Conservation (phyloP, 345 rosid species). For the Cardiospermum halicacabum region DNA sequence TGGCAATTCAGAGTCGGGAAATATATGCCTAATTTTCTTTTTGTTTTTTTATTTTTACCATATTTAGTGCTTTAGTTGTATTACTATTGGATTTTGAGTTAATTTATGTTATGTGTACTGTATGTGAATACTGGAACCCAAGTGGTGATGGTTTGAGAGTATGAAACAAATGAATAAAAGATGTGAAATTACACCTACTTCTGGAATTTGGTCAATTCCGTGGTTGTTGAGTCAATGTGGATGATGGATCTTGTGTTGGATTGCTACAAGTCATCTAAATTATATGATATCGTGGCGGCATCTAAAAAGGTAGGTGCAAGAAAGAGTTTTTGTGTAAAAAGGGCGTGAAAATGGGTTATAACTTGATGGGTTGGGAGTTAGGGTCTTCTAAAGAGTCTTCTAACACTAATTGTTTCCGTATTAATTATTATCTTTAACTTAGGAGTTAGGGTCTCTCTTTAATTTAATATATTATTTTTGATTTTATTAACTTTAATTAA, state of each 20-base stretch:
- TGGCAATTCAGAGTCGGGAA: slow-evolving; percentile 2
- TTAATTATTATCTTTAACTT: too few relatives aligned
- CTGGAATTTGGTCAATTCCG: background rate
- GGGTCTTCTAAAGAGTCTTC: too few relatives aligned
- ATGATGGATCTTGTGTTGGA: background rate
- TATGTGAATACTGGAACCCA: slow-evolving; percentile 21
- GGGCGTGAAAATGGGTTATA: too few relatives aligned
- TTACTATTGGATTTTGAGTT: slow-evolving; percentile 7
- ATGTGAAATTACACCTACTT: background rate
- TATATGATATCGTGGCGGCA: too few relatives aligned
- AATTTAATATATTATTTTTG: too few relatives aligned
- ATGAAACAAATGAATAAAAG: slow-evolving; percentile 8
- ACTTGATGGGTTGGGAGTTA: too few relatives aligned
- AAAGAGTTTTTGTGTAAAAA: too few relatives aligned
- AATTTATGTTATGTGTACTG: slow-evolving; percentile 19
- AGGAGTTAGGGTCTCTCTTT: too few relatives aligned
- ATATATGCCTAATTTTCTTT: slow-evolving; percentile 3
- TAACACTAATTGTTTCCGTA: too few relatives aligned
- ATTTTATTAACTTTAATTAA: too few relatives aligned
- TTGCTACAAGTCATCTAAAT: too few relatives aligned
- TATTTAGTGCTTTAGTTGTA: slow-evolving; percentile 10
- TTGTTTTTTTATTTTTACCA: background rate
- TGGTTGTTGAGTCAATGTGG: background rate
- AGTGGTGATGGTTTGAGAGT: slow-evolving; percentile 9
- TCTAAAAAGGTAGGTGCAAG: too few relatives aligned